Evolutionary conservation across 208 protist genomes (phyloP).

Genomic region (Trypanosoma grayi): DNA sequence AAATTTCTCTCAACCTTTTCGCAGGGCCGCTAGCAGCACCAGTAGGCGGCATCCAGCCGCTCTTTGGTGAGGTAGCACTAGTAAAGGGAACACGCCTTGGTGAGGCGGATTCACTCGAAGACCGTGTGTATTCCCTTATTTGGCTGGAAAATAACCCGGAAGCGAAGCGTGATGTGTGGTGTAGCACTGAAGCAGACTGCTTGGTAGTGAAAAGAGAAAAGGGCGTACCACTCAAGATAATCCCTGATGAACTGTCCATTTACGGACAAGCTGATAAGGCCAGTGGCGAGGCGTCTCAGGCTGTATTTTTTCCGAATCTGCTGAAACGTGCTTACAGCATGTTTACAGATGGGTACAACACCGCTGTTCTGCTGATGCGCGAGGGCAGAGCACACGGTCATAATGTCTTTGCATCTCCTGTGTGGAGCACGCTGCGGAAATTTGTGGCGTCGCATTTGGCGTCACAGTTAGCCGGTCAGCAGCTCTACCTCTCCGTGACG

Average conservation of each 20-base stretch:
- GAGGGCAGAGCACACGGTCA: background rate
- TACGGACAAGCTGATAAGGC: background rate
- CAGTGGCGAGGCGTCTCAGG: background rate
- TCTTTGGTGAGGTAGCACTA: conserved; percentile 17
- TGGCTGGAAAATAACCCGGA: background rate
- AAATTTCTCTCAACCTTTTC: conserved; percentile 30
- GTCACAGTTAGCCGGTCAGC: background rate
- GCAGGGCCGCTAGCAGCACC: conserved; percentile 27
- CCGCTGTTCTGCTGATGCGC: conserved; percentile 27
- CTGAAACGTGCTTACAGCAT: conserved; percentile 18
- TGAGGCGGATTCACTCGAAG: background rate
- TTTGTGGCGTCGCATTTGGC: conserved; percentile 21
- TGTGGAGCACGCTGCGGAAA: conserved; percentile 26
- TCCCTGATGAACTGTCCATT: background rate
- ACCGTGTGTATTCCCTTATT: conserved; percentile 4
- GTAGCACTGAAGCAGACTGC: background rate
- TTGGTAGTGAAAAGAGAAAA: background rate
- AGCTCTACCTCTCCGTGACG: conserved; percentile 39
- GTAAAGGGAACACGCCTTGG: background rate
- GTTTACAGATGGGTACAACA: conserved; percentile 35
- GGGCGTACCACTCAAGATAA: background rate
- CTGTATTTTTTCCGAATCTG: background rate
- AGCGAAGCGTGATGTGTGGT: background rate
- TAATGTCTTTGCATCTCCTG: conserved; percentile 26
- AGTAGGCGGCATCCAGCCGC: conserved; percentile 28